phyloP scores from a whole-genome alignment of 495 filamentous ascomycete species.

The Podospora pseudocomata region DNA sequence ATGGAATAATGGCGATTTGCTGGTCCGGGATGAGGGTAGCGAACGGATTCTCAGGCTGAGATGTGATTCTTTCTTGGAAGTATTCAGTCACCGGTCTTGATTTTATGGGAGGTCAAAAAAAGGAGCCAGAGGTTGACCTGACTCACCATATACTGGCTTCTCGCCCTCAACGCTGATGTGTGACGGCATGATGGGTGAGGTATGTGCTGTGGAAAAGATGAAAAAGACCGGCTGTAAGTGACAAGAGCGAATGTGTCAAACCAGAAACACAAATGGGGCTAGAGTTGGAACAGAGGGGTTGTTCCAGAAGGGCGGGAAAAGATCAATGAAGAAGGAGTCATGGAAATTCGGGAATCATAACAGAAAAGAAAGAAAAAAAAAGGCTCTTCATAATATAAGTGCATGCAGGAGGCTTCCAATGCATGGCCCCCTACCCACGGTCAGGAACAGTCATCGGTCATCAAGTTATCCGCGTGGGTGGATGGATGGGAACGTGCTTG shows the following conservation, averaged over 20 bases:
- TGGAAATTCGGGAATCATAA: background rate
- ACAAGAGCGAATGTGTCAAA: background rate
- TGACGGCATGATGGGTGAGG: conserved; percentile 18
- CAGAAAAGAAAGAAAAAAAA: background rate
- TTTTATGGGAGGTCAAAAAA: background rate
- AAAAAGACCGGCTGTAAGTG: too few species aligned
- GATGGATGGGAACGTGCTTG: conserved; percentile 6
- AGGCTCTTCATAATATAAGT: background rate
- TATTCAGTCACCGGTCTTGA: conserved; percentile 50
- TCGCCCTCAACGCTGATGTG: conserved; percentile 16
- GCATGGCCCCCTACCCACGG: background rate
- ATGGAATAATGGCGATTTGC: conserved; percentile 76
- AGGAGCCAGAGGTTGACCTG: background rate
- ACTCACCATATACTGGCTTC: conserved; percentile 43
- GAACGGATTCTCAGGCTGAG: conserved; percentile 90
- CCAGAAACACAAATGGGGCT: background rate
- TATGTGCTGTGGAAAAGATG: background rate
- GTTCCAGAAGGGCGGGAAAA: background rate
- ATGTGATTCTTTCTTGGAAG: conserved; percentile 54
- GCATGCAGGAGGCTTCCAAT: background rate
- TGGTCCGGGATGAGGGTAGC: conserved; percentile 82
- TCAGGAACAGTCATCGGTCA: background rate
- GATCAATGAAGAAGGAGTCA: background rate
- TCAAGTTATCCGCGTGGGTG: background rate
- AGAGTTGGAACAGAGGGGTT: background rate